Conservation (phyloP, 805 yeast genomes). For the Saturnispora serradocipensis region DNA sequence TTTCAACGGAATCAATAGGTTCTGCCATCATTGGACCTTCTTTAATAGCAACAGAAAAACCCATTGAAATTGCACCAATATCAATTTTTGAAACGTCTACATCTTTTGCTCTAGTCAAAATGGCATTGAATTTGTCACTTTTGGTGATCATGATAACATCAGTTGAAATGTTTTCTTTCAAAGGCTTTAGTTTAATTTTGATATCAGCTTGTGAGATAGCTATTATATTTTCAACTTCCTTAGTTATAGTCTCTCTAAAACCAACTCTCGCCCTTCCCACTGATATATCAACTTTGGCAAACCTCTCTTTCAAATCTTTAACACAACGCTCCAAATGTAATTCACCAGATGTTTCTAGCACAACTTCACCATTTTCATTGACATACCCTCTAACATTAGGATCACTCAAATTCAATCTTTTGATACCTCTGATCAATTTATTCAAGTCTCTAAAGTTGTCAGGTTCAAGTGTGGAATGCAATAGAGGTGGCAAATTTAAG, state of each 20-base stretch:
- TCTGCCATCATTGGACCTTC: constrained; percentile 90
- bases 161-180: constrained; percentile 1
- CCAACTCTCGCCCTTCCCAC: constrained; percentile 92
- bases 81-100: constrained; percentile 2
- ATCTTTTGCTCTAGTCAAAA: constrained; percentile 58
- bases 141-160: constrained; percentile 22
- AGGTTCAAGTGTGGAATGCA: constrained; percentile 94
- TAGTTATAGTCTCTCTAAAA: constrained; percentile 72
- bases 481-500: constrained; percentile 77
- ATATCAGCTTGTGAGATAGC: constrained; percentile 25
- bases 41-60: constrained; percentile 71
- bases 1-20: constrained; percentile 74
- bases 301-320: constrained; percentile 81
- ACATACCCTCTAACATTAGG: constrained; percentile 86
- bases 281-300: constrained; percentile 82
- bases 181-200: constrained; percentile 5
- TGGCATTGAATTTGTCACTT: constrained; percentile 38
- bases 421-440: constrained; percentile 68
- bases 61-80: constrained; percentile 34
- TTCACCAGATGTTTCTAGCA: constrained; percentile 93
- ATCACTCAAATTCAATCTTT: constrained; percentile 75
- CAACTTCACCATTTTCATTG: constrained; percentile 88
- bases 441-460: constrained; percentile 74
- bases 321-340: constrained; percentile 90
- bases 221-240: constrained; percentile 8